Evolutionary conservation across 768 basidiomycete species (phyloP).

Genomic region (Russula vinacea): DNA sequence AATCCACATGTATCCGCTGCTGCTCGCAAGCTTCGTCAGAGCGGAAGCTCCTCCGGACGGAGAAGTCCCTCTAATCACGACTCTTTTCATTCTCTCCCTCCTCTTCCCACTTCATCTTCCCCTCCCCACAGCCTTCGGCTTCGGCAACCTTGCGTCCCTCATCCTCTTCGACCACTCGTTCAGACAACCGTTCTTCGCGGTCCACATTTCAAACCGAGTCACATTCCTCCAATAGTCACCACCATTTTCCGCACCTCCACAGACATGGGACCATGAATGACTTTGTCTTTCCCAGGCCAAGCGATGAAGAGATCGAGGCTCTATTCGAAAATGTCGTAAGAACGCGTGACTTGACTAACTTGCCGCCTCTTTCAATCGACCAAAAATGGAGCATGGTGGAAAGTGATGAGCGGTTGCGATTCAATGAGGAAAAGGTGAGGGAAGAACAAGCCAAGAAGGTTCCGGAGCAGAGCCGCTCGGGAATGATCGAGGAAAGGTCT

Average conservation of each 20-base stretch:
- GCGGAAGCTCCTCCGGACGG: conserved; percentile 44
- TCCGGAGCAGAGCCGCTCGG: conserved; percentile 54
- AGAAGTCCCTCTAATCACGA: conserved; percentile 53
- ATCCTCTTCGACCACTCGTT: conserved; percentile 43
- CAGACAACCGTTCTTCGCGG: conserved; percentile 61
- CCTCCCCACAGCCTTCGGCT: conserved; percentile 23
- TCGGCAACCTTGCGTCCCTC: conserved; percentile 35
- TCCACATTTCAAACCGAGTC: conserved; percentile 57
- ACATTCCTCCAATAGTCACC: conserved; percentile 54
- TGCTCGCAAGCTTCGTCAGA: conserved; percentile 46
- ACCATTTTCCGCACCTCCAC: conserved; percentile 37
- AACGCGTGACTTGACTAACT: conserved; percentile 60
- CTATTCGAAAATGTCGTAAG: conserved; percentile 77
- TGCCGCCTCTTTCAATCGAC: conserved; percentile 61
- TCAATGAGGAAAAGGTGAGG: conserved; percentile 67
- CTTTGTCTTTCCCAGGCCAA: conserved; percentile 76
- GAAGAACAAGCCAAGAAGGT: conserved; percentile 61
- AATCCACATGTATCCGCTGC: conserved; percentile 37
- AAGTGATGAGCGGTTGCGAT: conserved; percentile 75
- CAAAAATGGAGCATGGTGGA: conserved; percentile 93
- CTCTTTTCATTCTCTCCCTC: conserved; percentile 46
- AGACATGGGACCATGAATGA: conserved; percentile 48
- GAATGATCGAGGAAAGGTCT: conserved; percentile 57
- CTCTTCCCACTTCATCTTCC: conserved; percentile 32
- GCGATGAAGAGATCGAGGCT: conserved; percentile 72